Percentiles rank a stretch among this genome's conserved stretches.
Conservation (phyloP, 495 filamentous ascomycete genomes). For the Monascus purpureus region DNA sequence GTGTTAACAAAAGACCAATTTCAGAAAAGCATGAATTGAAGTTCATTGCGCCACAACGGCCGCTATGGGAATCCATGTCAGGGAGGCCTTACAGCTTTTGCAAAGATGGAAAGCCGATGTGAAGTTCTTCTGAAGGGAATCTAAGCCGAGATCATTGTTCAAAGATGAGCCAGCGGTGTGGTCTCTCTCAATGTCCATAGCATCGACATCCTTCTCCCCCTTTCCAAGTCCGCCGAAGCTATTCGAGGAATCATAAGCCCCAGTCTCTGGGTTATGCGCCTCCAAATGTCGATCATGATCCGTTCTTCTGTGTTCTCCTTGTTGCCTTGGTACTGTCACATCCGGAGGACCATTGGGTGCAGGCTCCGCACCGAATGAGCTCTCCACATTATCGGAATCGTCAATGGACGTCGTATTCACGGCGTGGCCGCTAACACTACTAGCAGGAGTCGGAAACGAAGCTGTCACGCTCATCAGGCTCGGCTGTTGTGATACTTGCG, state of each 20-base stretch:
- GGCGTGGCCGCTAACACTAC: constrained; percentile 27
- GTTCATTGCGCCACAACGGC: constrained; percentile 14
- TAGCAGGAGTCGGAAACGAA: constrained; percentile 33
- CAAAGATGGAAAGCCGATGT: constrained; percentile 36
- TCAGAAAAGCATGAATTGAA: constrained; percentile 14
- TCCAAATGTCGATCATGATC: constrained; percentile 23
- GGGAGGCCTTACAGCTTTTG: constrained; percentile 37
- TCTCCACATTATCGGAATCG: constrained; percentile 18
- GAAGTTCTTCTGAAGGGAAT: constrained; percentile 32
- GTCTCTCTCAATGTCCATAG: constrained; percentile 28
- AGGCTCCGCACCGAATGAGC: too few species aligned
- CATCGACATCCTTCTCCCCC: constrained; percentile 11
- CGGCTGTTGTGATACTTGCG: constrained; percentile 31
- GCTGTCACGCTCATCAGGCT: constrained; percentile 23
- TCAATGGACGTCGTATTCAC: constrained; percentile 16
- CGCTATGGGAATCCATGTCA: constrained; percentile 13
- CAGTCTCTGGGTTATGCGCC: constrained; percentile 5
- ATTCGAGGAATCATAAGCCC: constrained; percentile 15
- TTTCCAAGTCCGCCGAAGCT: constrained; percentile 2
- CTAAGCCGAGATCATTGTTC: constrained; percentile 18
- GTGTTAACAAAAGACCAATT: constrained; percentile 31
- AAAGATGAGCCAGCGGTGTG: constrained; percentile 4
- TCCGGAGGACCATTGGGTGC: too few species aligned
- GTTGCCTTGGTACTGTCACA: constrained; percentile 9
- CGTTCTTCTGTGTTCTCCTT: constrained; percentile 20